Evolutionary conservation across 2,329 filamentous ascomycete genomes (phyloP).

Genomic region (Fusarium sp.): DNA sequence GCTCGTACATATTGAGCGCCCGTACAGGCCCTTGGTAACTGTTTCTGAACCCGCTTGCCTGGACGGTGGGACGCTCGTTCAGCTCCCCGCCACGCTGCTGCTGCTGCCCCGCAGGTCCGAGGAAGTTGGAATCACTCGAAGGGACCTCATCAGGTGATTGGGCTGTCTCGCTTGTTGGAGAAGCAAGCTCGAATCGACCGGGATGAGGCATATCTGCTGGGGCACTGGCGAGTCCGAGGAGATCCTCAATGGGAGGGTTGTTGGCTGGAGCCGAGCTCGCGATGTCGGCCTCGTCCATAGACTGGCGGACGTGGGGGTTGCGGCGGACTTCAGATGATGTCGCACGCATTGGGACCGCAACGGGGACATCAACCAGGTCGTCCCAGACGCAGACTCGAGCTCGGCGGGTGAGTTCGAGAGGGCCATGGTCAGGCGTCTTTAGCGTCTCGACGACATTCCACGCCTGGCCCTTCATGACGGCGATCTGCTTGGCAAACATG

Average conservation of each 20-base stretch:
- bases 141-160: slow-evolving; percentile 53
- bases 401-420: slow-evolving; percentile 89
- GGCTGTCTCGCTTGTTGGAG: slow-evolving; percentile 55
- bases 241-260: slow-evolving; percentile 65
- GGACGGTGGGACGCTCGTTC: slow-evolving; percentile 37
- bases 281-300: slow-evolving; percentile 90
- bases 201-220: slow-evolving; percentile 77
- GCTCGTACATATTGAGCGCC: slow-evolving; percentile 58
- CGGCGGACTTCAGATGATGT: slow-evolving; percentile 88
- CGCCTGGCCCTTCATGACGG: slow-evolving; percentile 98
- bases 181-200: slow-evolving; percentile 77
- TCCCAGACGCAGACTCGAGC: slow-evolving; percentile 98
- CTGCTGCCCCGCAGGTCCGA: slow-evolving; percentile 26
- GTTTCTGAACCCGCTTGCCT: slow-evolving; percentile 38
- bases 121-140: slow-evolving; percentile 35
- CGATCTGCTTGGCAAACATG: slow-evolving; percentile 99
- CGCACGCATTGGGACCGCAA: slow-evolving; percentile 88
- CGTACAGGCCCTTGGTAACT: slow-evolving; percentile 58
- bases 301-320: slow-evolving; percentile 62
- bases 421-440: slow-evolving; percentile 91
- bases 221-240: slow-evolving; percentile 75
- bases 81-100: slow-evolving; percentile 30
- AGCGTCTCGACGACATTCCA: slow-evolving; percentile 99
- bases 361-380: slow-evolving; percentile 93
- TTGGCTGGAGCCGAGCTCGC: slow-evolving; percentile 51